Percentiles rank a stretch among this genome's conserved stretches.
Conservation (phyloP, 2,329 filamentous ascomycete genomes). For the Fusarium proliferatum region DNA sequence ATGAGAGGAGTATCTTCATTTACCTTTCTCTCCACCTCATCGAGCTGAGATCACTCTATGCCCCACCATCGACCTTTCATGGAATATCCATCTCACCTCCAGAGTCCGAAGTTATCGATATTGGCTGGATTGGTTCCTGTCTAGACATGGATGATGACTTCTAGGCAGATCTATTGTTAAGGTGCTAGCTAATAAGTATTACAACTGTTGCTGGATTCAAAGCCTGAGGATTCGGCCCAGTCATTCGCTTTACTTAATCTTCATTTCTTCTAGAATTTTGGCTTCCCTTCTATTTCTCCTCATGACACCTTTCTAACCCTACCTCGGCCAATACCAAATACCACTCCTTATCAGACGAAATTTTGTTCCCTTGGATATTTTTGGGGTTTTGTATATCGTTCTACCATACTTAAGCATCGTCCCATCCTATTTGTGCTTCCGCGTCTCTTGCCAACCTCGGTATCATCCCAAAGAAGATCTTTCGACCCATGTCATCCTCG, state of each 20-base stretch:
- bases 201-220: neutral
- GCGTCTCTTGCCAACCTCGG: conserved; percentile 12
- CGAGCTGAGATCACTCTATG: conserved; percentile 31
- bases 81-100: conserved; percentile 1
- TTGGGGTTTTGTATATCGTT: conserved; percentile 10
- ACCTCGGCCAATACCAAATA: conserved; percentile 9
- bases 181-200: conserved; percentile 6
- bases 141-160: conserved; percentile 11
- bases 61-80: conserved; percentile 25
- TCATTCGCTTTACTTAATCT: neutral
- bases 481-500: conserved; percentile 30
- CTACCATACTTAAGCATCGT: conserved; percentile 20
- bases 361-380: conserved; percentile 17
- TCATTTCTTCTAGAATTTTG: conserved; percentile 2
- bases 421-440: conserved; percentile 16
- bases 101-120: conserved; percentile 19
- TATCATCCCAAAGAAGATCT: conserved; percentile 2
- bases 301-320: conserved; percentile 19
- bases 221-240: neutral
- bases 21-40: conserved; percentile 31
- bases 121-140: conserved; percentile 12
- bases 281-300: neutral
- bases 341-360: conserved; percentile 3
- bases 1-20: conserved; percentile 31
- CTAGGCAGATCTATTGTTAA: conserved; percentile 15